phyloP scores from a whole-genome alignment of 345 rosid genomes.

The Salix udensis region DNA sequence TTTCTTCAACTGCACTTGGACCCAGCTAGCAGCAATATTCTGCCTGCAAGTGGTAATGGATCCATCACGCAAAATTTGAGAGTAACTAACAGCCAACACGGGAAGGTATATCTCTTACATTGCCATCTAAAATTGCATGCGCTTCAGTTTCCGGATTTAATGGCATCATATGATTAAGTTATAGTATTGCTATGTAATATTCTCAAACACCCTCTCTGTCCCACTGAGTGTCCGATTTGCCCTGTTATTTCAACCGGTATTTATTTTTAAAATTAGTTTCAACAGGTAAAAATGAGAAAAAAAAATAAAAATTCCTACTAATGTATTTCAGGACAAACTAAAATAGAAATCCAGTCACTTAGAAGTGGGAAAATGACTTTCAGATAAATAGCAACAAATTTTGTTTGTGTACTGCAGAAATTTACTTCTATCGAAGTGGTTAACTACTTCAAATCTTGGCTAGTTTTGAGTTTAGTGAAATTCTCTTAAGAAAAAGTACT shows the following conservation, averaged over 20 bases:
- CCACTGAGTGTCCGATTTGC: not conserved
- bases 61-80: constrained; percentile 60
- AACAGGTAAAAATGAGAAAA: not conserved
- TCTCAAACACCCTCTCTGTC: not conserved
- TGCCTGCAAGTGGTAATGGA: constrained; percentile 59
- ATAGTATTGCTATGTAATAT: not conserved
- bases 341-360: not conserved
- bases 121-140: not conserved
- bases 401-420: not conserved
- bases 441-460: not conserved
- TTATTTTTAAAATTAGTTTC: not conserved
- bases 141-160: constrained; percentile 1
- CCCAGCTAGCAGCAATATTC: constrained; percentile 75
- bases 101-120: constrained; percentile 55
- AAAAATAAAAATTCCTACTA: not conserved
- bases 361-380: not conserved
- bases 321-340: not conserved
- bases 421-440: not conserved
- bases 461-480: not conserved
- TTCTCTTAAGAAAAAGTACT: not conserved
- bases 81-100: constrained; percentile 93
- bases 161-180: not conserved
- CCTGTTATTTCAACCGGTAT: not conserved
- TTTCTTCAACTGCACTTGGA: constrained; percentile 94
- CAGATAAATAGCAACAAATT: not conserved